Conservation (phyloP, 352 stramenopile genomes). For the Pythium pyrilobum region DNA sequence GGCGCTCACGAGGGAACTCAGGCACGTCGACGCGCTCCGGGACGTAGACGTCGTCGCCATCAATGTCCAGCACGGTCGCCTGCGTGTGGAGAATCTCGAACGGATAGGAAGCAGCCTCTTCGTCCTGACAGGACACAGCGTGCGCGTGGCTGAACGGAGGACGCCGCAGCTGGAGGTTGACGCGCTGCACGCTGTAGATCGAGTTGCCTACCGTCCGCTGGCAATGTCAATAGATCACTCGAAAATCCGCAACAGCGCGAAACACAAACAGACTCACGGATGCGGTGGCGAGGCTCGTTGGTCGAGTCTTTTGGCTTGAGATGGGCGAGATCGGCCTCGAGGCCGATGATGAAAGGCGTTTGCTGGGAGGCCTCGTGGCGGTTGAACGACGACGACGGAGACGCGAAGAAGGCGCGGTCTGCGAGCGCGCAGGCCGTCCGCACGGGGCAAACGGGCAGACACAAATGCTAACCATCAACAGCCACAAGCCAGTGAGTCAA, state of each 20-base stretch:
- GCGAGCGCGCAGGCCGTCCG: conserved; percentile 26
- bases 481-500: not conserved
- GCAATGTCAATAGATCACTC: not conserved
- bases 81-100: conserved; percentile 38
- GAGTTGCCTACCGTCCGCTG: conserved; percentile 38
- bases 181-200: conserved; percentile 63
- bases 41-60: conserved; percentile 65
- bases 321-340: conserved; percentile 39
- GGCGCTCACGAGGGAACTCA: conserved; percentile 60
- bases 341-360: conserved; percentile 45
- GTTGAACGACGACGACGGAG: conserved; percentile 3
- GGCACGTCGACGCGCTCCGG: conserved; percentile 57
- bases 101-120: conserved; percentile 23
- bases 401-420: conserved; percentile 30
- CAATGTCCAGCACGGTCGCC: conserved; percentile 57
- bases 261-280: conserved; percentile 33
- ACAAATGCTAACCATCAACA: conserved; percentile 32
- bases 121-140: not conserved
- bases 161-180: conserved; percentile 31
- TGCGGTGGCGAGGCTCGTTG: conserved; percentile 48
- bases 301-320: conserved; percentile 42
- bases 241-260: not conserved
- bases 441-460: conserved; percentile 48
- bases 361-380: not conserved
- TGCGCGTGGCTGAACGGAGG: conserved; percentile 5